Conservation (phyloP, 2,329 filamentous ascomycete genomes). For the Neocucurbitaria cava region DNA sequence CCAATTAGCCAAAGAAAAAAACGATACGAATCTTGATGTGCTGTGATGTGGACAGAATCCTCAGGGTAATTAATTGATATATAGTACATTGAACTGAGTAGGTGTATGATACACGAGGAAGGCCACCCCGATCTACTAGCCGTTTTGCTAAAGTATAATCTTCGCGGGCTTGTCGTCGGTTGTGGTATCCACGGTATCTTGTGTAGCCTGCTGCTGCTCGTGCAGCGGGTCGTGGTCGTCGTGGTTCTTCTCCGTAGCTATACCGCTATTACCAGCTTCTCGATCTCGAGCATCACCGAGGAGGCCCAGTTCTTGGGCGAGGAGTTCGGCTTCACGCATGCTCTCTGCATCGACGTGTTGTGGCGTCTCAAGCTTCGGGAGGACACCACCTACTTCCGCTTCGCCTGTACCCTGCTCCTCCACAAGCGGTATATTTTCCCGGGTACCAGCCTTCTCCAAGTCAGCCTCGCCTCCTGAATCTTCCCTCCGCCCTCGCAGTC, state of each 20-base stretch:
- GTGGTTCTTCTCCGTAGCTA: not conserved
- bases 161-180: not conserved
- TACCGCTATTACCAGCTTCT: too few relatives aligned
- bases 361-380: not conserved
- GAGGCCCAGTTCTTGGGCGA: not conserved
- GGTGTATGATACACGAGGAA: not conserved
- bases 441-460: not conserved
- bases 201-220: not conserved
- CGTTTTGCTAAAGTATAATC: not conserved
- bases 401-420: not conserved
- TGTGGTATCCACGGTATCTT: not conserved
- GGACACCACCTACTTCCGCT: too few relatives aligned
- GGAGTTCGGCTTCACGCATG: not conserved
- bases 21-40: not conserved
- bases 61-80: not conserved
- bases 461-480: not conserved
- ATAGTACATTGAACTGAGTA: not conserved
- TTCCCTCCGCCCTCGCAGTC: not conserved
- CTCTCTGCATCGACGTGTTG: not conserved
- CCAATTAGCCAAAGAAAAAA: not conserved
- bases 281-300: not conserved
- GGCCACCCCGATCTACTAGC: not conserved
- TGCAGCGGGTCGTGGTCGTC: not conserved
- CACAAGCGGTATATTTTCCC: not conserved
- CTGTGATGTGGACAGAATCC: too few relatives aligned